Base-by-base conservation (phyloP, 2,329 filamentous ascomycete genomes). In the Arachnomyces sp. region DNA sequence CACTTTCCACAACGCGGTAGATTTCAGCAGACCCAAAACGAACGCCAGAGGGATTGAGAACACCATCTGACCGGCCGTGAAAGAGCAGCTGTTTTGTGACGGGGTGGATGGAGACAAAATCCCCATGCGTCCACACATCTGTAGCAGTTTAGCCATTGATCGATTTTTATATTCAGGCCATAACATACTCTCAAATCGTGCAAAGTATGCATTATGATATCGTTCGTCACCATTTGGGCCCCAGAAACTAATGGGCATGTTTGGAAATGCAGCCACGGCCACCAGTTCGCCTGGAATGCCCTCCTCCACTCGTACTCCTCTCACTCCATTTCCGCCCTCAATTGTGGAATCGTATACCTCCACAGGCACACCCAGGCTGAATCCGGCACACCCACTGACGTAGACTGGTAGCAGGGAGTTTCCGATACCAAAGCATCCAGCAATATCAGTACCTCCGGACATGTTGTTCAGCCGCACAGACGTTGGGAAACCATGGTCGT, bases 1-100 rank as follows among this genome's bases (percentile, higher is more conserved):
- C 54, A 38, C 54, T 52, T 28, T 62, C 60, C 3, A 89, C 61
- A 1, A 89, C 82, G 9, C 73, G 74, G 59, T 92, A 93, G 25
- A 92, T 83, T 59, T 92, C 86, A 1, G 84, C 80, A 3, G 78
- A 84, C 0, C 86, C 86, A 53, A 92, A 93, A 0, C 86, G 73
- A 9, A 92, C 79, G 0, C 86, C 86, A 5, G 75, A 80, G 0
- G 86, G 86, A 54, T 92, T 92, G 38, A 92, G 64, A 2, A 92
- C 85, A 9, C 85, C 86, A 53, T 92, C 86, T 3, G 72, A 49
- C 11, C 57, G 52, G 11, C 60, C 60, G 16, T 57, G 52, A 32
- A 63, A 55, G 7, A 53, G 38, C 3, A 60, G 38, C 39, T 77
- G 74, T 4, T 77, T 74, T 1, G 84, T 89, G 3, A 63, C 48